A percentile compares a stretch with the other conserved stretches of the same genome.
These are phyloP conservation scores for Boletus pseudopeckii DNA, from an alignment of 768 basidiomycete species.

Conservation along the genomic window DNA sequence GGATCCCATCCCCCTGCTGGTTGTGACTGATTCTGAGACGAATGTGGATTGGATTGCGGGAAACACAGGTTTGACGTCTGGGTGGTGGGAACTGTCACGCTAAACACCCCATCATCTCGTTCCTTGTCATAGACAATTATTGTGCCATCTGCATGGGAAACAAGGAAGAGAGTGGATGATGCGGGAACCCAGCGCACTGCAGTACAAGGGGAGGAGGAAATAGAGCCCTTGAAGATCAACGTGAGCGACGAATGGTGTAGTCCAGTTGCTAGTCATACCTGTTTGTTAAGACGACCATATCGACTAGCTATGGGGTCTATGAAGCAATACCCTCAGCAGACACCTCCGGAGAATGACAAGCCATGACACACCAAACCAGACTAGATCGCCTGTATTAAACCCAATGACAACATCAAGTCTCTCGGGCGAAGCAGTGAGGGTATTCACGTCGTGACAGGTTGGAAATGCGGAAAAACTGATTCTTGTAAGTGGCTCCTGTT, in stretches of 20 bases:
- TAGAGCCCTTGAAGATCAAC: slow-evolving; percentile 53
- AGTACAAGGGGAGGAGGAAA: slow-evolving; percentile 80
- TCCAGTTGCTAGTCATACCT: slow-evolving; percentile 40
- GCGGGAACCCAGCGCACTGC: slow-evolving; percentile 86
- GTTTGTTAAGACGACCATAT: slow-evolving; percentile 86
- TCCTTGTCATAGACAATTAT: slow-evolving; percentile 90
- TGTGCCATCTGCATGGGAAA: slow-evolving; percentile 85
- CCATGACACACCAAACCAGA: slow-evolving; percentile 81
- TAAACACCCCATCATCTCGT: slow-evolving; percentile 80
- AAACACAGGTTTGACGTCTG: slow-evolving; percentile 28
- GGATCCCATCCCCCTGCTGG: slow-evolving; percentile 67
- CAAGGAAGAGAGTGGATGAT: slow-evolving; percentile 77
- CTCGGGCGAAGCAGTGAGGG: slow-evolving; percentile 70
- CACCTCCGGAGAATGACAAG: not conserved
- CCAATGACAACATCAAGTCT: slow-evolving; percentile 88
- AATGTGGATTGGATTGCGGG: slow-evolving; percentile 25
- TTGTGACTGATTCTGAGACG: slow-evolving; percentile 22
- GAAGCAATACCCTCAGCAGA: slow-evolving; percentile 4
- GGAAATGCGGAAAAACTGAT: slow-evolving; percentile 85
- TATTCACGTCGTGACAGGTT: slow-evolving; percentile 89
- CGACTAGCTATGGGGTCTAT: slow-evolving; percentile 76
- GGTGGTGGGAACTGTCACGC: slow-evolving; percentile 50
- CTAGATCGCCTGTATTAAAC: slow-evolving; percentile 89
- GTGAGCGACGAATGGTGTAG: slow-evolving; percentile 9
- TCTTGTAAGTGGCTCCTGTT: slow-evolving; percentile 79